Evolutionary conservation across 306 rosid species (phyloP), one percentile per base, ranked within the genome.

Genomic region (Cyamopsis tetragonoloba): DNA sequence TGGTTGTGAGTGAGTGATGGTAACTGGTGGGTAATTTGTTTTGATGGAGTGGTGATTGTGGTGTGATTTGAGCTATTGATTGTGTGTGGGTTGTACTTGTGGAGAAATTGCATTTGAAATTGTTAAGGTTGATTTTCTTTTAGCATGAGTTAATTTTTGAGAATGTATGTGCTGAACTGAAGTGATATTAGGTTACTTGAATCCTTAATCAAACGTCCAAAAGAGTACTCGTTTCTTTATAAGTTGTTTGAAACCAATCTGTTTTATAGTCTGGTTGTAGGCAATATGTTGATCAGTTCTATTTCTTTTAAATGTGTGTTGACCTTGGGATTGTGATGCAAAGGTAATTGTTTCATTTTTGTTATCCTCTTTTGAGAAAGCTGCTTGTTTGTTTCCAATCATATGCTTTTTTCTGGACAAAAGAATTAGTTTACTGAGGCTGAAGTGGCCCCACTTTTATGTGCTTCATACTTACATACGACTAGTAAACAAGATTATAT

Each of bases 1-100:
- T 43, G 7, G 32, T 66, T 74, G 30, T 74, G 38, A 14, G 31
- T 56, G 19, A 11, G 6, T 64, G 46, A 63, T 62, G 64, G n/a
- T 38, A 17, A 26, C 15, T 50, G 6, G 18, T 27, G 22, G 22
- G 22, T 11, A 12, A 3, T 56, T n/a, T 31, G 5, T 32, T 34
- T 65, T 34, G 48, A 20, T 59, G 54, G 49, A 13, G 24, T 10
- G 18, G 47, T 38, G 49, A 23, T 32, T 42, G 38, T 13, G 49
- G 28, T 7, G 27, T 5, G 46, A 28, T 34, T 74, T 35, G 49
- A 10, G 27, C 26, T 54, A 13, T 46, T 8, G 18, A 61, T 34
- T 60, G 14, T 38, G 4, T 66, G 12, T 27, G 28, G 32, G 39
- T 38, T 15, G 24, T 49, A 9, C 49, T 48, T 4, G 42, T 22